Conservation (phyloP, 2,329 filamentous ascomycete genomes). For the Huntiella decipiens region DNA sequence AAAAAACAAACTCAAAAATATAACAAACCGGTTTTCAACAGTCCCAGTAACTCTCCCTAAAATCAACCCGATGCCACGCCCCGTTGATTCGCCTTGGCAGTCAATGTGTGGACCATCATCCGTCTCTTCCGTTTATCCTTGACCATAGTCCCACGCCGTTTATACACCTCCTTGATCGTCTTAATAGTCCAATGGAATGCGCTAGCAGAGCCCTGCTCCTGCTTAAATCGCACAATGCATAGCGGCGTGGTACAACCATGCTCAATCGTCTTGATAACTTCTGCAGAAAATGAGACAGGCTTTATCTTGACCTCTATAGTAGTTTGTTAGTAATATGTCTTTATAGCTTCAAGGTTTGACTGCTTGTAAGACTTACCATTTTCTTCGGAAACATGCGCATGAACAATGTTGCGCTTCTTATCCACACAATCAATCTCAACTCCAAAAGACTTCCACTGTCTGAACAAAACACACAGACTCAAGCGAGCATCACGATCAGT, state of each 20-base stretch:
- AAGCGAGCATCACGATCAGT: slow-evolving; percentile 51
- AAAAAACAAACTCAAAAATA: slow-evolving; percentile 3
- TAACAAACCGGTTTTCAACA: neutral
- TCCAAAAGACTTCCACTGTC: slow-evolving; percentile 68
- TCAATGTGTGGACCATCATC: slow-evolving; percentile 53
- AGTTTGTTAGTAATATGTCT: neutral
- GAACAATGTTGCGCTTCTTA: slow-evolving; percentile 60
- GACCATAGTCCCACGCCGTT: slow-evolving; percentile 46
- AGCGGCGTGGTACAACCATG: slow-evolving; percentile 60
- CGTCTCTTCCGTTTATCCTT: slow-evolving; percentile 45
- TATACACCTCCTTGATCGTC: slow-evolving; percentile 51
- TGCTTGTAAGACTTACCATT: slow-evolving; percentile 47
- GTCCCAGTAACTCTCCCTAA: neutral
- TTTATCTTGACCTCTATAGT: slow-evolving; percentile 56
- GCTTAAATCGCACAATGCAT: slow-evolving; percentile 68
- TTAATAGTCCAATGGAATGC: slow-evolving; percentile 74
- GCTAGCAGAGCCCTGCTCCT: slow-evolving; percentile 78
- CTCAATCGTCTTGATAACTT: slow-evolving; percentile 78
- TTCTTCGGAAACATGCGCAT: slow-evolving; percentile 52
- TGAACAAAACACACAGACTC: slow-evolving; percentile 56
- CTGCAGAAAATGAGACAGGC: slow-evolving; percentile 69
- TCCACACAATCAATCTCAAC: slow-evolving; percentile 62
- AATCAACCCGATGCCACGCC: neutral
- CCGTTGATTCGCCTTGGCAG: slow-evolving; percentile 5
- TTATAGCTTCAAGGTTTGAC: neutral